A percentile compares a stretch with the other conserved stretches of the same genome.
Conservation (phyloP, 192 early-diverging fungal genomes). For the Globomyces pollinis-pini region DNA sequence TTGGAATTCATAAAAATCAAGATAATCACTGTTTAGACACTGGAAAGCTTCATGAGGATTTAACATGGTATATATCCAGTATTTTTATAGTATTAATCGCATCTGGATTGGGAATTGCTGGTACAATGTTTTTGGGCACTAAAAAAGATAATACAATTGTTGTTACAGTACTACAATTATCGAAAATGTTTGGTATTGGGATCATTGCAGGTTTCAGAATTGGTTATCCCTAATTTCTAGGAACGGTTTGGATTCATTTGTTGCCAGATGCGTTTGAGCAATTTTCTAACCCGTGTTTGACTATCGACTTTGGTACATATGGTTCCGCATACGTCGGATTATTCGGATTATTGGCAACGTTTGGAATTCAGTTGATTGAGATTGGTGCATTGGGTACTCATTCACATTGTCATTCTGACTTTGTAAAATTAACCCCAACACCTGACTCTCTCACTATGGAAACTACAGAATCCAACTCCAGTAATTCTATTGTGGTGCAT, state of each 20-base stretch:
- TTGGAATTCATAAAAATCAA: no score
- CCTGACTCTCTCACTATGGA: no score
- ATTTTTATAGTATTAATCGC: background rate
- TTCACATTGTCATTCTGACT: background rate
- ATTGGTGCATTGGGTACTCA: background rate
- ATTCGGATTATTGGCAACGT: conserved; percentile 24
- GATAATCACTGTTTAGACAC: no score
- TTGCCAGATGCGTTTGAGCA: conserved; percentile 8
- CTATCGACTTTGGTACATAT: background rate
- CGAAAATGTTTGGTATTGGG: conserved; percentile 44
- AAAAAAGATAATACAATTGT: no score
- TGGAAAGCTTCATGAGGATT: no score
- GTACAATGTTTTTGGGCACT: no score
- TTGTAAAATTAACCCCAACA: background rate
- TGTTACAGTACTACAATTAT: background rate
- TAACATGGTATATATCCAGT: background rate
- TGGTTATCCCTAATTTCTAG: no score
- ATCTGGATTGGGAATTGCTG: conserved; percentile 1
- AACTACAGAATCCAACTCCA: no score
- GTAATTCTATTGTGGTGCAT: no score
- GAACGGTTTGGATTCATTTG: conserved; percentile 38
- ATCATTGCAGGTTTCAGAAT: no score
- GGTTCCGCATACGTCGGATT: conserved; percentile 11
- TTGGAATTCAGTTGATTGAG: conserved; percentile 22
- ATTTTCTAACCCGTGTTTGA: background rate